These are phyloP conservation scores for Erythrophleum ivorense DNA, from an alignment of 331 rosid genomes.

Conservation along the genomic window DNA sequence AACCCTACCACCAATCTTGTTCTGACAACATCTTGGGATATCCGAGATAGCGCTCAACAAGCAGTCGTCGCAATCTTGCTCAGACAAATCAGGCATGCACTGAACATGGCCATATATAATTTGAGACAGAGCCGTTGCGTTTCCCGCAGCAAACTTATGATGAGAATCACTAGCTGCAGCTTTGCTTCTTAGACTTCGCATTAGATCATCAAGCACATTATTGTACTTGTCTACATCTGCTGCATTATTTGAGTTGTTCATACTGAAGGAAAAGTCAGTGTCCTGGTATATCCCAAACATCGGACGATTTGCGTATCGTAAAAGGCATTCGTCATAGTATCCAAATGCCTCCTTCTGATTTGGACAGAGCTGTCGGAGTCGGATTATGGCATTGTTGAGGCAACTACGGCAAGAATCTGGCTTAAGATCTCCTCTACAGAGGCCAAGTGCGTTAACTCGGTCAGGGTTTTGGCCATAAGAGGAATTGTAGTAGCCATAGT, in stretches of 20 bases:
- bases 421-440: conserved; percentile 51
- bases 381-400: conserved; percentile 42
- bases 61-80: conserved; percentile 30
- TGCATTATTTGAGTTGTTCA: neutral
- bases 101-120: conserved; percentile 36
- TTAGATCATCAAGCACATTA: neutral
- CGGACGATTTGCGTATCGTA: conserved; percentile 45
- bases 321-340: conserved; percentile 35
- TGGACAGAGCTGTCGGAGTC: conserved; percentile 33
- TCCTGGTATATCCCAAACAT: neutral
- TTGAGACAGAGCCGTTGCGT: neutral
- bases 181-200: neutral
- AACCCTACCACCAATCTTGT: conserved; percentile 35
- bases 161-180: conserved; percentile 32
- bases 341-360: conserved; percentile 47
- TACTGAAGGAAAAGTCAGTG: neutral
- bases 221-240: conserved; percentile 3
- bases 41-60: conserved; percentile 1
- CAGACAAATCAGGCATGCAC: conserved; percentile 52
- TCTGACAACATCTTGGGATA: conserved; percentile 26
- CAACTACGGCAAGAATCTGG: conserved; percentile 46
- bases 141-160: conserved; percentile 33
- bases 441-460: conserved; percentile 46
- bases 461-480: conserved; percentile 39
- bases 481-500: conserved; percentile 48